Conservation (phyloP, 192 early-diverging fungal genomes). For the Coemansia sp. region DNA sequence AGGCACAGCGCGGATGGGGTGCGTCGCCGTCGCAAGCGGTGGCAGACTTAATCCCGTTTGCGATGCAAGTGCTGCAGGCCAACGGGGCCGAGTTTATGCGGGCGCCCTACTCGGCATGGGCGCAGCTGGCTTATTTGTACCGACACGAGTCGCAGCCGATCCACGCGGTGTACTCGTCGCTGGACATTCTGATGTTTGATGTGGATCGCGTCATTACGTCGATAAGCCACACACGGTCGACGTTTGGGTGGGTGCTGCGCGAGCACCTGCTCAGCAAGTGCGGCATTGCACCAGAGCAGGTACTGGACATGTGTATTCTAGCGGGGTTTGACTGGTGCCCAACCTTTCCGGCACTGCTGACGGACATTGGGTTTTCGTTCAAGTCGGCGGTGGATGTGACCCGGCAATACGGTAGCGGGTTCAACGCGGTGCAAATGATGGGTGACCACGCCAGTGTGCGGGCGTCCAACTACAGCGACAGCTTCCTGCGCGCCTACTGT, state of each 20-base stretch:
- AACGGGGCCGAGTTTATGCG: conserved; percentile 71
- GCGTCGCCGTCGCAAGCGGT: conserved; percentile 56
- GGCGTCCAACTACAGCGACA: conserved; percentile 68
- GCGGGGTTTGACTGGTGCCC: conserved; percentile 75
- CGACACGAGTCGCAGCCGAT: conserved; percentile 66
- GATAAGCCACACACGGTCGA: conserved; percentile 64
- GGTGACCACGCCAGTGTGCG: conserved; percentile 58
- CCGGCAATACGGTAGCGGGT: conserved; percentile 69
- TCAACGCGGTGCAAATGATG: conserved; percentile 66
- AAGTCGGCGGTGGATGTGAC: conserved; percentile 67
- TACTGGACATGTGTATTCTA: conserved; percentile 77
- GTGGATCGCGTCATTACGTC: conserved; percentile 69
- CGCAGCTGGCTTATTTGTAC: conserved; percentile 75
- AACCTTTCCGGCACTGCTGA: conserved; percentile 68
- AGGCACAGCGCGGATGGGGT: conserved; percentile 61
- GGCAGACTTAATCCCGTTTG: conserved; percentile 63
- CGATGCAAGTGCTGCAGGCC: conserved; percentile 67
- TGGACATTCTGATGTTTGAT: conserved; percentile 74
- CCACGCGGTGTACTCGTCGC: conserved; percentile 68
- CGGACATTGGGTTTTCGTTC: conserved; percentile 63
- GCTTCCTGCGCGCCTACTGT: conserved; percentile 69
- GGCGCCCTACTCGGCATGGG: conserved; percentile 78
- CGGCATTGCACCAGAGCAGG: conserved; percentile 63
- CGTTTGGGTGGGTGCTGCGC: conserved; percentile 65
- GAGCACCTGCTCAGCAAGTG: conserved; percentile 61